phyloP scores from a whole-genome alignment of 176 grass and related monocot species.

The Rhynchospora pubera region DNA sequence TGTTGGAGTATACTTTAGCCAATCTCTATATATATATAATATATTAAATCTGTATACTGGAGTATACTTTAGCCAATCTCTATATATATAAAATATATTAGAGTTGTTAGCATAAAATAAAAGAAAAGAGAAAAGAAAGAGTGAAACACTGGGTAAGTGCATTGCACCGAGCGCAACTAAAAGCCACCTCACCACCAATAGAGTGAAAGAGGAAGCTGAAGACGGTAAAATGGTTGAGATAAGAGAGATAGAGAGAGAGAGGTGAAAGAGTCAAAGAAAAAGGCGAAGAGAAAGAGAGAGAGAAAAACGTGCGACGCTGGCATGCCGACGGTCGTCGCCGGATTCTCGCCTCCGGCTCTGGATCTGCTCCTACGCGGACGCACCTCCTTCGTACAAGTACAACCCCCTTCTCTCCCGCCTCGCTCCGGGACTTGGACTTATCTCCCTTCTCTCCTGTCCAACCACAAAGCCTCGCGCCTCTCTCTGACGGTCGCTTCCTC shows the following conservation, averaged over 20 bases:
- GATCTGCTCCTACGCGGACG: slow-evolving; percentile 20
- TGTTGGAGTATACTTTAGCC: no score
- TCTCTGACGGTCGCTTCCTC: slow-evolving; percentile 21
- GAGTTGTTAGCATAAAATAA: no score
- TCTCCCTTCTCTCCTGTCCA: slow-evolving; percentile 4
- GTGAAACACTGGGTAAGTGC: not conserved
- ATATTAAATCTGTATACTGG: no score
- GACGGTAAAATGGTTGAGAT: not conserved
- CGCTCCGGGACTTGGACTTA: not conserved
- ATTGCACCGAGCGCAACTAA: slow-evolving; percentile 8
- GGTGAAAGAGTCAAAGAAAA: not conserved
- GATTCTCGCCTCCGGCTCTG: slow-evolving; percentile 13
- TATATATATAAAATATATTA: no score
- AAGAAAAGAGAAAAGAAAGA: not conserved
- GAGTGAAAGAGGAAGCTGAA: not conserved
- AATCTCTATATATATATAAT: no score
- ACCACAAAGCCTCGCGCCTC: not conserved
- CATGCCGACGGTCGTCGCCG: slow-evolving; percentile 26
- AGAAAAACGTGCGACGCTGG: not conserved
- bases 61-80: no score
- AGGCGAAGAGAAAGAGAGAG: not conserved
- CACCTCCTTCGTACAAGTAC: not conserved
- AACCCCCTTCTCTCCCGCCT: not conserved
- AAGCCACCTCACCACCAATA: not conserved
- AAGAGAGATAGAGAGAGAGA: not conserved